Evolutionary conservation across 306 rosid species (phyloP), one percentile per base, ranked within the genome.

Genomic region (Ormosia semicastrata): DNA sequence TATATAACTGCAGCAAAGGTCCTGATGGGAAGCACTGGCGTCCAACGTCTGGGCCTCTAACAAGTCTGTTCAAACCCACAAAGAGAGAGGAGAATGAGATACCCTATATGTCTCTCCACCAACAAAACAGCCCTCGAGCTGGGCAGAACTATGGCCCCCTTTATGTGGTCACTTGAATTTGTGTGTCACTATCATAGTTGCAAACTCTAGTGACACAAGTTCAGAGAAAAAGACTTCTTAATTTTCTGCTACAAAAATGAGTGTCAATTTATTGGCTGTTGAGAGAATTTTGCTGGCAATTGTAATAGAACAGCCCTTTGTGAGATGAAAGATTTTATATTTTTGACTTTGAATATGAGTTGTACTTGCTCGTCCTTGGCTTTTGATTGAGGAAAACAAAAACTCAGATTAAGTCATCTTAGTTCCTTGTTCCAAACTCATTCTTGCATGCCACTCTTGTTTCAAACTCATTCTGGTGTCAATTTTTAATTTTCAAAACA

Each of bases 21-120:
- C 14, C 63, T 66, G 76, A 86, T 34, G 73, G 49, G 15, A 87
- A 72, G 77, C 82, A 59, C 14, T 82, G 87, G 75, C 81, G 39
- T 69, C 60, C 91, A 14, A 67, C 68, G 5, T 90, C 99, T 5
- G 94, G 95, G 34, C 95, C 98, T 72, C 73, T 94, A 7, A 56
- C 81, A 46, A 62, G 81, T 84, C 71, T 91, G 43, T 93, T 90
- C 78, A 91, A 81, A 67, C 43, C 90, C 36, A 65, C 86, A 50
- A 91, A 74, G 39, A 74, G 37, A 50, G 84, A 79, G 66, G 84
- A 74, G 52, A 84, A 53, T 84, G 93, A 86, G 82, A 73, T 83
- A 8, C 92, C 92, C 5, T 95, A 90, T 58, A 66, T 74, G 70
- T 82, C 84, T 82, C 89, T 95, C 5, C 73, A 81, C 39, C 85